Evolutionary conservation across 2,329 filamentous ascomycete genomes (phyloP).

Genomic region (Onygenales sp.): DNA sequence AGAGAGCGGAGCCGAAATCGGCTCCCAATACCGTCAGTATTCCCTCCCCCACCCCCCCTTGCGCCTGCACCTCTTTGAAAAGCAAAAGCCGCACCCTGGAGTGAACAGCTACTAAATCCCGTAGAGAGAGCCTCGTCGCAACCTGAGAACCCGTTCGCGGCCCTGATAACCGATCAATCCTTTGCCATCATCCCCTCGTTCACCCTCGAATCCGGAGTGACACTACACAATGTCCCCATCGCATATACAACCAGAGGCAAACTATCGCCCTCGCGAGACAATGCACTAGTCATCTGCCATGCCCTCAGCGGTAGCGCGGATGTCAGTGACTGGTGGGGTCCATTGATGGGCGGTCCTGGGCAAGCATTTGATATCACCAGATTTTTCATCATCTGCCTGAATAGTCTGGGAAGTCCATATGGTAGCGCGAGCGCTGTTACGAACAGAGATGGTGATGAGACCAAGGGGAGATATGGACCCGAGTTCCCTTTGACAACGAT

Average conservation of each 20-base stretch:
- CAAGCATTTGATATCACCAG: constrained; percentile 45
- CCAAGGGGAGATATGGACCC: constrained; percentile 73
- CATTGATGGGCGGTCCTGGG: constrained; percentile 43
- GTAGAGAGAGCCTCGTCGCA: constrained; percentile 51
- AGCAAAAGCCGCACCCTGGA: constrained; percentile 5
- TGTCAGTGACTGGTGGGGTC: constrained; percentile 48
- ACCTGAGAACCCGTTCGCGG: constrained; percentile 83
- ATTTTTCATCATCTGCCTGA: constrained; percentile 46
- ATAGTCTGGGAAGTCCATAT: constrained; percentile 47
- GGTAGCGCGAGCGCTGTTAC: constrained; percentile 54
- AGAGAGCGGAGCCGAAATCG: constrained; percentile 6
- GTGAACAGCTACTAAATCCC: constrained; percentile 43
- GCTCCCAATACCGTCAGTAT: constrained; percentile 30
- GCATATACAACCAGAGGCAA: constrained; percentile 55
- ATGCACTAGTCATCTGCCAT: constrained; percentile 54
- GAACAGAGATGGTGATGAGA: constrained; percentile 67
- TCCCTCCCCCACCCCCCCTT: constrained; percentile 7
- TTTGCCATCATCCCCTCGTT: constrained; percentile 82
- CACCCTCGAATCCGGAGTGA: constrained; percentile 84
- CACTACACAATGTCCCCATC: constrained; percentile 62
- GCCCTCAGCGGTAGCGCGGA: constrained; percentile 47
- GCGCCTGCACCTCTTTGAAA: neutral
- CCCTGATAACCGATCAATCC: constrained; percentile 77
- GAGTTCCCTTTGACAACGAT: constrained; percentile 96
- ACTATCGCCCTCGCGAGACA: constrained; percentile 47